phyloP scores from a whole-genome alignment of 2,329 filamentous ascomycete species.

The Pochonia chlamydosporia region DNA sequence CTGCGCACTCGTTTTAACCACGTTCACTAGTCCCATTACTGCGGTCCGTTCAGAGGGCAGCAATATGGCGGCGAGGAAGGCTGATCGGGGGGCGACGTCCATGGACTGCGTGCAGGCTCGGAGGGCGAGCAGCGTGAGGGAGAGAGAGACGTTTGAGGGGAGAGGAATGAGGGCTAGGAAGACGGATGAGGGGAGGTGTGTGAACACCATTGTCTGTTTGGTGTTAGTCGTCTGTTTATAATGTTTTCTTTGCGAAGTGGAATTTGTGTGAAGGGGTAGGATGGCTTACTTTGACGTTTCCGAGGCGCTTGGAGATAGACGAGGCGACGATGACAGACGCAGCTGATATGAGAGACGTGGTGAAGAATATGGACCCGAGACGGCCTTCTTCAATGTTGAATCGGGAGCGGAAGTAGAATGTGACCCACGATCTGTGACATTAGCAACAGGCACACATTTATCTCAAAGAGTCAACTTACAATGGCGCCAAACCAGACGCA shows the following conservation, averaged over 20 bases:
- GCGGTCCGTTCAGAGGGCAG: slow-evolving; percentile 62
- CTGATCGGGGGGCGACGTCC: slow-evolving; percentile 65
- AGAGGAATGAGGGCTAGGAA: slow-evolving; percentile 59
- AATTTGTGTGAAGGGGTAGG: slow-evolving; percentile 7
- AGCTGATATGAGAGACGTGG: slow-evolving; percentile 45
- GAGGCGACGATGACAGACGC: slow-evolving; percentile 47
- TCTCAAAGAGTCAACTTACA: slow-evolving; percentile 34
- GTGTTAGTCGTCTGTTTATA: neutral
- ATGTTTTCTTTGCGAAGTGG: slow-evolving; percentile 5
- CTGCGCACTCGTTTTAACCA: slow-evolving; percentile 60
- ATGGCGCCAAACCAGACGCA: slow-evolving; percentile 62
- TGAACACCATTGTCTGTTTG: slow-evolving; percentile 65
- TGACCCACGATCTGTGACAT: slow-evolving; percentile 46
- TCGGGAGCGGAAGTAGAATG: slow-evolving; percentile 47
- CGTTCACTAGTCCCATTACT: slow-evolving; percentile 65
- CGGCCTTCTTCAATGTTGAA: slow-evolving; percentile 42
- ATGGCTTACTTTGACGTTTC: slow-evolving; percentile 58
- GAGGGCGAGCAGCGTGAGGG: slow-evolving; percentile 55
- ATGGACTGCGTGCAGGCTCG: slow-evolving; percentile 60
- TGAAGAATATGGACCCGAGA: slow-evolving; percentile 50
- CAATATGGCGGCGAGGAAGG: slow-evolving; percentile 62
- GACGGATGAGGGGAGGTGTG: slow-evolving; percentile 63
- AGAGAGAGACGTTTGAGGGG: slow-evolving; percentile 44
- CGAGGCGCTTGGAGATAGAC: slow-evolving; percentile 48
- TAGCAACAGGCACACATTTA: too few species aligned